These are phyloP conservation scores for Amphichorda felina DNA, from an alignment of 2,329 filamentous ascomycete species.

Conservation along the genomic window DNA sequence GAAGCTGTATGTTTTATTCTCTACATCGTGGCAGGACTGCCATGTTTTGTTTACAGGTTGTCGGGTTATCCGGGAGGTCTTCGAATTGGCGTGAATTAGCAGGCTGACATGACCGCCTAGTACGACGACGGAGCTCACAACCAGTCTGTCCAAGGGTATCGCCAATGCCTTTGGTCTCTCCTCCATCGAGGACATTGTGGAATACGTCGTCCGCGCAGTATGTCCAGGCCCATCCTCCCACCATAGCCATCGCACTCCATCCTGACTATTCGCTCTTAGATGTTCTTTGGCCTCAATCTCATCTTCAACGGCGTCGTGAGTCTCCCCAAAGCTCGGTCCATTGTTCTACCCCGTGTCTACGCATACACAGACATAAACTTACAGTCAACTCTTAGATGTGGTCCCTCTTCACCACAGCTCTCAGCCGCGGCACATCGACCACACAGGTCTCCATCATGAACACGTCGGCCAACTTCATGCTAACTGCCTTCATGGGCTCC, in stretches of 20 bases:
- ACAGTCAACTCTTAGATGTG: conserved; percentile 48
- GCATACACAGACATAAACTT: background rate
- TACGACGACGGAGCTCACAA: conserved; percentile 44
- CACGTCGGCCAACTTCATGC: conserved; percentile 69
- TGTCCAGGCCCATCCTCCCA: background rate
- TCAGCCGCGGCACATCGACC: conserved; percentile 62
- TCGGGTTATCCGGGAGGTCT: too few relatives aligned
- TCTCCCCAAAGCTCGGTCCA: conserved; percentile 6
- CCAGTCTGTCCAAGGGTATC: conserved; percentile 30
- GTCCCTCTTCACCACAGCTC: conserved; percentile 68
- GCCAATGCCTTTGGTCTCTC: conserved; percentile 31
- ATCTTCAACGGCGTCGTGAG: conserved; percentile 59
- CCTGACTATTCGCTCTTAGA: conserved; percentile 23
- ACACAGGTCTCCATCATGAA: conserved; percentile 75
- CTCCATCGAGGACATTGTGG: conserved; percentile 27
- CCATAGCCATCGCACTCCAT: background rate
- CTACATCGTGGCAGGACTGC: too few relatives aligned
- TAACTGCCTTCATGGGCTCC: conserved; percentile 61
- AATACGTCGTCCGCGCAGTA: conserved; percentile 30
- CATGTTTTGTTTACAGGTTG: too few relatives aligned
- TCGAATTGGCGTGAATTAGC: background rate
- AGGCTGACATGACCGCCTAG: conserved; percentile 16
- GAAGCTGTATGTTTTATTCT: conserved; percentile 50
- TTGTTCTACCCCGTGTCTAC: background rate
- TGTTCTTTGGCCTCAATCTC: conserved; percentile 66